A percentile compares a stretch with the other conserved stretches of the same genome.
Conservation (phyloP, 108 stramenopile species). For the Seminavis robusta region DNA sequence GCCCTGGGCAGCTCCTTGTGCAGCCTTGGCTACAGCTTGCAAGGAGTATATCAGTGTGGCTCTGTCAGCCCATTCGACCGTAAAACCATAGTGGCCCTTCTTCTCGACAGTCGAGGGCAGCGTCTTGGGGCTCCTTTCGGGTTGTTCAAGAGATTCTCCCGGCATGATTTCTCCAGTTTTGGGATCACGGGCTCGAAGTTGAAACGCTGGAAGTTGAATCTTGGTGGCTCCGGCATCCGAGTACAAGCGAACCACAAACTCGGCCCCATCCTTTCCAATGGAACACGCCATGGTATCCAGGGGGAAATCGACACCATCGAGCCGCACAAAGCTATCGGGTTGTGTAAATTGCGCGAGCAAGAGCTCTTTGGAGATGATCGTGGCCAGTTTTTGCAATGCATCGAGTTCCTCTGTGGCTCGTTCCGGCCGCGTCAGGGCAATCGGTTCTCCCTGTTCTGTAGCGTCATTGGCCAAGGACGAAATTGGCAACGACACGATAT, state of each 20-base stretch:
- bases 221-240: slow-evolving; percentile 74
- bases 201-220: slow-evolving; percentile 38
- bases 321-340: slow-evolving; percentile 10
- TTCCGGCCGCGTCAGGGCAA: slow-evolving; percentile 50
- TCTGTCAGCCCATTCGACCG: slow-evolving; percentile 82
- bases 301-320: slow-evolving; percentile 53
- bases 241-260: slow-evolving; percentile 57
- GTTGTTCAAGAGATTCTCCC: slow-evolving; percentile 9
- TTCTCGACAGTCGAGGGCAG: slow-evolving; percentile 58
- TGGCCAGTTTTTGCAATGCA: slow-evolving; percentile 56
- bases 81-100: slow-evolving; percentile 81
- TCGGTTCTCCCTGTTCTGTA: slow-evolving; percentile 65
- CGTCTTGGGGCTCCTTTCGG: slow-evolving; percentile 20
- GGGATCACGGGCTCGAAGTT: slow-evolving; percentile 65
- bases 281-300: slow-evolving; percentile 53
- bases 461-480: slow-evolving; percentile 57
- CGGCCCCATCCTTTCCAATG: slow-evolving; percentile 27
- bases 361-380: slow-evolving; percentile 65
- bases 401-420: slow-evolving; percentile 42
- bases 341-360: slow-evolving; percentile 51
- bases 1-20: slow-evolving; percentile 55
- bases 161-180: slow-evolving; percentile 57
- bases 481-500: slow-evolving; percentile 75
- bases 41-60: slow-evolving; percentile 79
- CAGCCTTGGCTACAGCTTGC: slow-evolving; percentile 61